These are phyloP conservation scores for Parmelia sp. DNA, from an alignment of 495 filamentous ascomycete genomes.

Conservation along the genomic window DNA sequence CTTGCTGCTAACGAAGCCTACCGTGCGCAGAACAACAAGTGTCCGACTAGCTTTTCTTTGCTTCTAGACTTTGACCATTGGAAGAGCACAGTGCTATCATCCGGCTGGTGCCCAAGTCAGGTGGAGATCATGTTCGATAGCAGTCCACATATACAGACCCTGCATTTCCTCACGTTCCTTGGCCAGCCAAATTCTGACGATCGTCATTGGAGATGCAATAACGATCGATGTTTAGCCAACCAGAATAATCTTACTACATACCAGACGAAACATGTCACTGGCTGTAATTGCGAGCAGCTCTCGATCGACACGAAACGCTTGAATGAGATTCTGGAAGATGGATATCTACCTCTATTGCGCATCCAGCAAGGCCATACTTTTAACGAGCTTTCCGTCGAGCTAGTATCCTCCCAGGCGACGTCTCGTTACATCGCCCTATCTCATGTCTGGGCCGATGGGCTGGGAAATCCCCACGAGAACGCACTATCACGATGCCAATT, in stretches of 20 bases:
- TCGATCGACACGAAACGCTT: background rate
- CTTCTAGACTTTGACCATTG: background rate
- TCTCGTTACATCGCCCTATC: constrained; percentile 26
- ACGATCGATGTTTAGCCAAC: background rate
- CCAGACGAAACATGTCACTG: constrained; percentile 3
- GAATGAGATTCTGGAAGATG: constrained; percentile 1
- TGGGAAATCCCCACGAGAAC: constrained; percentile 32
- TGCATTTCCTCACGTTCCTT: constrained; percentile 6
- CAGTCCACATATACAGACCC: background rate
- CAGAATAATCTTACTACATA: constrained; percentile 11
- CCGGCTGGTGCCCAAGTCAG: constrained; percentile 13
- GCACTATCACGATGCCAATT: constrained; percentile 31
- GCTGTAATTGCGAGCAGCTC: constrained; percentile 9
- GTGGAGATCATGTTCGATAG: no score
- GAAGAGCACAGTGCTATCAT: background rate
- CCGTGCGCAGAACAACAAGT: background rate
- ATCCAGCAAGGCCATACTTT: background rate
- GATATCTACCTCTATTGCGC: constrained; percentile 11
- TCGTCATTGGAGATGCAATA: background rate
- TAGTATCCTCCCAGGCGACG: background rate
- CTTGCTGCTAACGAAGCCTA: constrained; percentile 10
- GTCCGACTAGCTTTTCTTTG: background rate
- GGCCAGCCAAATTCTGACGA: background rate
- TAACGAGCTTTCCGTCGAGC: background rate
- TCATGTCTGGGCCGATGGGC: constrained; percentile 36